Base-by-base conservation (phyloP, 2,329 filamentous ascomycete species). In the Sclerotinia minor region DNA sequence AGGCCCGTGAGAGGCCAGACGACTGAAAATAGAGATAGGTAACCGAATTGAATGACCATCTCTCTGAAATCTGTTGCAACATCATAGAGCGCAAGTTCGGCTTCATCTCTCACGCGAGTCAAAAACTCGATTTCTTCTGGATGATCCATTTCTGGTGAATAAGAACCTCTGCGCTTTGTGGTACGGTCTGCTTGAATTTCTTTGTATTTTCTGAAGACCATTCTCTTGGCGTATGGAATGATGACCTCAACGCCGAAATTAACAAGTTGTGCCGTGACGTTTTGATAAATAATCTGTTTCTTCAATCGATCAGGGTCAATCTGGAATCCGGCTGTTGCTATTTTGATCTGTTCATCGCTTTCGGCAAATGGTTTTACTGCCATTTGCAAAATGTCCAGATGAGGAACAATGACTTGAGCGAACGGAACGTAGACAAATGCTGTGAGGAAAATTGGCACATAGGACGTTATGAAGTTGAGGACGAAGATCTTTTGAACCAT, bases 401-500 rank as follows among this genome's bases (percentile, higher is more conserved):
- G 91, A 0, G 95, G 94, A 0, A 95, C 87, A 15, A 99, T 86
- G 57, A 92, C 79, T 69, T 88, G 87, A 19, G 92, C 94, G 74
- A 98, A 98, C 0, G 94, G 94, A 26, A 97, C 92, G 75, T 97
- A 98, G 71, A 97, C 88, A 73, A 97, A 98, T 0, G 94, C 92
- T 0, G 94, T 97, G 24, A 98, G 85, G 76, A 96, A 89, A n/a
- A 96, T 89, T 0, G 92, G 91, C 64, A 96, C 87, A 77, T 97
- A 98, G 0, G 94, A 96, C 7, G 93, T 96, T 79, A 98, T 94
- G 79, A 97, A 97, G 81, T 97, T 96, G 75, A 98, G 86, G 19
- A 98, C 88, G 75, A 99, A 98, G 45, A 96, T 90, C 82, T 99
- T 99, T 68, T 92, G 89, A 0, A 95, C 92, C 76, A 97, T 86